Evolutionary conservation across 2,329 filamentous ascomycete genomes (phyloP).

Genomic region (Exserohilum rostratum): DNA sequence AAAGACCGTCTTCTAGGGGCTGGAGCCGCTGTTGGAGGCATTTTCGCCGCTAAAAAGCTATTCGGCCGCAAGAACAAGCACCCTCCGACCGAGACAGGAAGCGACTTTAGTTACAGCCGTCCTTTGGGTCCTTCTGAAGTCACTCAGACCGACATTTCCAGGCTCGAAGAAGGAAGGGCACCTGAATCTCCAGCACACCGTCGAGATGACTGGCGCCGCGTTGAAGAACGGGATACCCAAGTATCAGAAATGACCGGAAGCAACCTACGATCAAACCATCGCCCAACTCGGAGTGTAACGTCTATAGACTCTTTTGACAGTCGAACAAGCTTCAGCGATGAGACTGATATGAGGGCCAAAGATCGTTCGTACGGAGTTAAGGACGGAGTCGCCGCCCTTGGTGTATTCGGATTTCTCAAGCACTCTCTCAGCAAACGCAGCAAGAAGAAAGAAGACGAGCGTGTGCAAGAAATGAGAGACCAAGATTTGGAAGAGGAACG

Average conservation of each 20-base stretch:
- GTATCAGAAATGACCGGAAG: constrained; percentile 54
- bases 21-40: constrained; percentile 49
- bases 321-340: constrained; percentile 46
- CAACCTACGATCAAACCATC: constrained; percentile 46
- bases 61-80: constrained; percentile 60
- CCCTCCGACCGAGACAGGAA: constrained; percentile 55
- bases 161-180: constrained; percentile 61
- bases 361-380: constrained; percentile 47
- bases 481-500: constrained; percentile 61
- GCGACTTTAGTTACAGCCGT: constrained; percentile 60
- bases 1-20: constrained; percentile 54
- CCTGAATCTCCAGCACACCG: constrained; percentile 53
- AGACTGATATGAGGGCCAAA: constrained; percentile 27
- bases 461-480: constrained; percentile 61
- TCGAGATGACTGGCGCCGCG: constrained; percentile 43
- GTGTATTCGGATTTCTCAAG: constrained; percentile 49
- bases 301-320: constrained; percentile 52
- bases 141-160: constrained; percentile 55
- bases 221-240: constrained; percentile 47
- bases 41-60: constrained; percentile 59
- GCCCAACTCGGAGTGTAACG: constrained; percentile 42
- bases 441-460: constrained; percentile 65
- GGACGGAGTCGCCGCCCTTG: constrained; percentile 57
- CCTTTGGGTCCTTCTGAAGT: constrained; percentile 57
- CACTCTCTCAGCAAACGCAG: constrained; percentile 57